phyloP scores from a whole-genome alignment of 768 basidiomycete species.

The Boletus sp. region DNA sequence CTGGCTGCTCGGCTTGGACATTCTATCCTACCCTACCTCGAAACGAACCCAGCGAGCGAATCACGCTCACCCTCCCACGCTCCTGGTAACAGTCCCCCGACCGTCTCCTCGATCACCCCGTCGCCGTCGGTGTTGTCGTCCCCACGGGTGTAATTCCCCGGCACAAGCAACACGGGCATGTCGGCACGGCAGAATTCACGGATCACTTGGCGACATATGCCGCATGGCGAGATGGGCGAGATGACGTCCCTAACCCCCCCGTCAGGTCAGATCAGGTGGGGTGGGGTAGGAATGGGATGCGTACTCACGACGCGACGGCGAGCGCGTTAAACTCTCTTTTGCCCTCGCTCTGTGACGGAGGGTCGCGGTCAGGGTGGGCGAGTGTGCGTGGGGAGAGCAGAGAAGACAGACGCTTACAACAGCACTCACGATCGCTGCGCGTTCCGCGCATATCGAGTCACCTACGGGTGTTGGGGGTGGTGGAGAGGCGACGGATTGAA shows the following conservation, averaged over 20 bases:
- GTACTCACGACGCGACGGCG: conserved; percentile 69
- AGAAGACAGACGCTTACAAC: conserved; percentile 50
- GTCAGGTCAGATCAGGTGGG: not conserved
- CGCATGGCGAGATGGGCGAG: conserved; percentile 78
- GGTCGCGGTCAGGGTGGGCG: not conserved
- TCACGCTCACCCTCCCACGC: too few relatives aligned
- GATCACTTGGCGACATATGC: conserved; percentile 88
- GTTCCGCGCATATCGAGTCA: conserved; percentile 87
- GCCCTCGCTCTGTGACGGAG: conserved; percentile 67
- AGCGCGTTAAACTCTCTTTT: conserved; percentile 64
- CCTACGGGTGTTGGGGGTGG: conserved; percentile 41
- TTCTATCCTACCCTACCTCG: too few relatives aligned
- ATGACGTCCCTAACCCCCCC: conserved; percentile 57
- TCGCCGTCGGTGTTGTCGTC: too few relatives aligned
- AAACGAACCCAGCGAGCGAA: too few relatives aligned
- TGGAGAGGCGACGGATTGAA: not conserved
- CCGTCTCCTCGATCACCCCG: too few relatives aligned
- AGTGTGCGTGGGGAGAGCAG: not conserved
- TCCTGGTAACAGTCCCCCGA: too few relatives aligned
- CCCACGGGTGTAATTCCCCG: conserved; percentile 38
- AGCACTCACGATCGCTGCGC: conserved; percentile 87
- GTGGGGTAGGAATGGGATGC: not conserved
- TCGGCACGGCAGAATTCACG: conserved; percentile 77
- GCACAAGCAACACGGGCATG: conserved; percentile 66
- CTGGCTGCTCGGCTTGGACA: too few relatives aligned